phyloP scores from a whole-genome alignment of 2,329 filamentous ascomycete genomes.

The Ophiostoma sp. region DNA sequence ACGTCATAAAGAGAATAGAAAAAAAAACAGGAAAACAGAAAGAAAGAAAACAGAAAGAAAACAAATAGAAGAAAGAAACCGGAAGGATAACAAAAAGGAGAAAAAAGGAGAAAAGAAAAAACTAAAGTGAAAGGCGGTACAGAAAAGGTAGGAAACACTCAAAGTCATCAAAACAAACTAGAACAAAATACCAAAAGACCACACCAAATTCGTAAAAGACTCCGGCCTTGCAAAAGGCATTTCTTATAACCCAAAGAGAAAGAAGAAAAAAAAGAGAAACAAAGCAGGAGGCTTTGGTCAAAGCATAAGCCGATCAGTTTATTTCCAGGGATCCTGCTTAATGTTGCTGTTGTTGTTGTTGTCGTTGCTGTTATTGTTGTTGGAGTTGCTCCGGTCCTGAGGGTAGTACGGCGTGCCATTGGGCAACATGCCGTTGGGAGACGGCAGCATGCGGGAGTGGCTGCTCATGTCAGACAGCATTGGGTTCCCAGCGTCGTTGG shows the following conservation, averaged over 20 bases:
- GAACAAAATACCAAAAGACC: not conserved
- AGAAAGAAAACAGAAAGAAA: not conserved
- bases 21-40: not conserved
- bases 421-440: not conserved
- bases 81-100: no score
- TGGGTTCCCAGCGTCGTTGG: not conserved
- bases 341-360: not conserved
- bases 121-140: not conserved
- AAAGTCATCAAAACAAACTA: not conserved
- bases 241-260: not conserved
- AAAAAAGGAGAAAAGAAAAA: not conserved
- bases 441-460: not conserved
- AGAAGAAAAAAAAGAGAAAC: not conserved
- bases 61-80: not conserved
- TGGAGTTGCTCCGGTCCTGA: not conserved
- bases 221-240: not conserved
- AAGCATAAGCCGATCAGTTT: not conserved
- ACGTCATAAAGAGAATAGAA: not conserved
- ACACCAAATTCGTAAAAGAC: not conserved
- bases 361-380: no score
- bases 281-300: not conserved
- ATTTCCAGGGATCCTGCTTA: not conserved
- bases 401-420: not conserved
- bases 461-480: not conserved
- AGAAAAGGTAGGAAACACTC: no score